phyloP scores from a whole-genome alignment of 768 basidiomycete species.

The Pleurotus pulmonarius region DNA sequence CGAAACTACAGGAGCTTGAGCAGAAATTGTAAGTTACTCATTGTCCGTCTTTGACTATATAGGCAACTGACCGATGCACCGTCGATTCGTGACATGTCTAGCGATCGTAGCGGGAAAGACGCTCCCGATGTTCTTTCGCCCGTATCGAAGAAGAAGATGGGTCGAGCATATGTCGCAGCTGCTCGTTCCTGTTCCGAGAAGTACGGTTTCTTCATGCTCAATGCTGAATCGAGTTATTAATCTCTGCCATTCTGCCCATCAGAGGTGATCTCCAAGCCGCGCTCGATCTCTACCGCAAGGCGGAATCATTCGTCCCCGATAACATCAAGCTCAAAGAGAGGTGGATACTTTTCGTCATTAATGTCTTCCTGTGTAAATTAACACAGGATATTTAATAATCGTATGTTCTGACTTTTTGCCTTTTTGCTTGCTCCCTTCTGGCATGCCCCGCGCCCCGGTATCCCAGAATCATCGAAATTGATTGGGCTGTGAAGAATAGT shows the following conservation, averaged over 20 bases:
- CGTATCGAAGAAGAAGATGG: conserved; percentile 76
- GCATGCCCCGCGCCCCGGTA: background rate
- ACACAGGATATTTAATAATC: conserved; percentile 36
- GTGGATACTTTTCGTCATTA: conserved; percentile 73
- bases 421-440: conserved; percentile 14
- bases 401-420: conserved; percentile 20
- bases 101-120: conserved; percentile 62
- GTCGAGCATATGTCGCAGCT: conserved; percentile 78
- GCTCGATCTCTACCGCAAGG: conserved; percentile 78
- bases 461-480: conserved; percentile 80
- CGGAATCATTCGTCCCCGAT: conserved; percentile 80
- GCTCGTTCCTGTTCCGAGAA: conserved; percentile 80
- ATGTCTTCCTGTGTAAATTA: conserved; percentile 59
- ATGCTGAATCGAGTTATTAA: background rate
- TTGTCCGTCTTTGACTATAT: background rate
- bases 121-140: conserved; percentile 63
- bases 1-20: conserved; percentile 65
- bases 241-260: background rate
- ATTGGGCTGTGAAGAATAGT: conserved; percentile 69
- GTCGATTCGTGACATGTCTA: conserved; percentile 19
- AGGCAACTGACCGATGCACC: background rate
- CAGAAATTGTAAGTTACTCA: conserved; percentile 58
- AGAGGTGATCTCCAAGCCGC: conserved; percentile 83
- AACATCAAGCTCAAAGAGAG: conserved; percentile 84
- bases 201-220: conserved; percentile 29